Evolutionary conservation across 176 grass and related monocot genomes (phyloP).

Genomic region (Eragrostis nindensis): DNA sequence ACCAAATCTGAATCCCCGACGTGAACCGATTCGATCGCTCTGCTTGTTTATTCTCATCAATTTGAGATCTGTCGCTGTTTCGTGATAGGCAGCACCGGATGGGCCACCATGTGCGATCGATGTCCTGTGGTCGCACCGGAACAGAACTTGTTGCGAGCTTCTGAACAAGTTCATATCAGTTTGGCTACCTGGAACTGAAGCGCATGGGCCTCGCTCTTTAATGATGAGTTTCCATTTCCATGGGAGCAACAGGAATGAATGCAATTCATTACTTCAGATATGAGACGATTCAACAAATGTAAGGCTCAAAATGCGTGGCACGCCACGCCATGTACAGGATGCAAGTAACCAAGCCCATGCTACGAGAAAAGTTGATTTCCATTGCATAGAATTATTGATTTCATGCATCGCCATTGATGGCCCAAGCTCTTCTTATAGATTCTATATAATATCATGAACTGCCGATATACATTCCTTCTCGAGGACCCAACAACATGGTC

Average conservation of each 20-base stretch:
- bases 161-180: background rate
- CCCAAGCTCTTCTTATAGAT: background rate
- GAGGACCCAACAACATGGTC: background rate
- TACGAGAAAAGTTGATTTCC: background rate
- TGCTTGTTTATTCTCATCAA: background rate
- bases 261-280: background rate
- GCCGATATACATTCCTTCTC: conserved; percentile 25
- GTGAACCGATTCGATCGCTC: background rate
- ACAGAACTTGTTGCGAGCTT: background rate
- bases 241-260: background rate
- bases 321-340: no score
- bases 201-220: background rate
- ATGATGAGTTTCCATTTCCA: background rate
- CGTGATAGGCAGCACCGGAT: conserved; percentile 14
- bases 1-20: conserved; percentile 12
- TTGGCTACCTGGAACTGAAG: background rate
- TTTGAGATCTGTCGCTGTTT: background rate
- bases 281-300: background rate
- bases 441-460: conserved; percentile 9
- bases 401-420: conserved; percentile 15
- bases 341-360: background rate
- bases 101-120: background rate
- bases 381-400: conserved; percentile 7
- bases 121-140: background rate
- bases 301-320: background rate